phyloP scores from a whole-genome alignment of 345 rosid genomes.

The Corymbia maculata region DNA sequence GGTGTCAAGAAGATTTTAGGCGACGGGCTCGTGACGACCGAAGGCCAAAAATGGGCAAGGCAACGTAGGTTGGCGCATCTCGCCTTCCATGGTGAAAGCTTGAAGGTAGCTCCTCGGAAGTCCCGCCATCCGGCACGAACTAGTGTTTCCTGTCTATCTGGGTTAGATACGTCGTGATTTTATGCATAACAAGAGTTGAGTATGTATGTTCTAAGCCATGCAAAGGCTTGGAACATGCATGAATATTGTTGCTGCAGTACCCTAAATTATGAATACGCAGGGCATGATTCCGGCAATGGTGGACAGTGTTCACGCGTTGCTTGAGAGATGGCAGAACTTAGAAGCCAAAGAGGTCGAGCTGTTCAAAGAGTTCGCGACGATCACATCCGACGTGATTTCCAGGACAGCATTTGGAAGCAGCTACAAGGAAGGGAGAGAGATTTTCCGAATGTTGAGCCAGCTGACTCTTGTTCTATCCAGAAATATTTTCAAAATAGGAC shows the following conservation, averaged over 20 bases:
- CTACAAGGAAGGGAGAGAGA: constrained; percentile 27
- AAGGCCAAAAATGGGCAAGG: constrained; percentile 29
- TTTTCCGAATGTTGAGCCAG: constrained; percentile 13
- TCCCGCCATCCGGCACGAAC: neutral
- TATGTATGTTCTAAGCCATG: neutral
- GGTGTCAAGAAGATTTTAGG: constrained; percentile 14
- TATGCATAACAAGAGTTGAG: neutral
- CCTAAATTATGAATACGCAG: neutral
- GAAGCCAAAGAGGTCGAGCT: constrained; percentile 28
- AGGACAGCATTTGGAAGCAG: constrained; percentile 44
- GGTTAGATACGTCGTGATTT: neutral
- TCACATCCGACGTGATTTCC: constrained; percentile 35
- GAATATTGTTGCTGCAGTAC: neutral
- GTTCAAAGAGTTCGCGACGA: constrained; percentile 11
- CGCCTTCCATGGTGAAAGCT: constrained; percentile 36
- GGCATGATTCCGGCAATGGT: constrained; percentile 25
- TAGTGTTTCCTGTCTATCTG: neutral
- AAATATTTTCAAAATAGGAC: neutral
- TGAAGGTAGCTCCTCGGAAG: too few relatives aligned
- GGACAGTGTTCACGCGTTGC: constrained; percentile 24
- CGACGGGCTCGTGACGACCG: constrained; percentile 15
- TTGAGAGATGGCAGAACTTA: constrained; percentile 23
- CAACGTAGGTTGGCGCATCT: constrained; percentile 29
- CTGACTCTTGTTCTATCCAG: neutral
- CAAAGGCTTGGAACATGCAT: neutral